Percentiles rank a stretch among this genome's conserved stretches.
Conservation (phyloP, 2,329 filamentous ascomycete species). For the Pseudocercospora eumusae region DNA sequence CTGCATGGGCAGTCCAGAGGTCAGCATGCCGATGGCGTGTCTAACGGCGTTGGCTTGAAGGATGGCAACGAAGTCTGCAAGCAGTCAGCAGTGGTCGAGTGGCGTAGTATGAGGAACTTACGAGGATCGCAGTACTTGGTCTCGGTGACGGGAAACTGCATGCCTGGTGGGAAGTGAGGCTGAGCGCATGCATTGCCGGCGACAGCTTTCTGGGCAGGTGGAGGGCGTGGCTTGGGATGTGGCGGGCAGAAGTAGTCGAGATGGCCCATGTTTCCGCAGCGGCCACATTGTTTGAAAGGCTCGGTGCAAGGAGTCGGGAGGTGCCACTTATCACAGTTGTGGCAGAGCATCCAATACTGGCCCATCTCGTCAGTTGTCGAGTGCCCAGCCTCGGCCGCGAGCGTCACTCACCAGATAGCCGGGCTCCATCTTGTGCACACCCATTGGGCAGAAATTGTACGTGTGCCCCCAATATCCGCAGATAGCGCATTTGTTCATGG, state of each 20-base stretch:
- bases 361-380: conserved; percentile 13
- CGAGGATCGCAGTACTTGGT: not conserved
- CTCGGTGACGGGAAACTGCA: not conserved
- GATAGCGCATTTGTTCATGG: conserved; percentile 24
- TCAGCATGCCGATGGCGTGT: not conserved
- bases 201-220: not conserved
- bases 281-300: conserved; percentile 20
- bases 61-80: not conserved
- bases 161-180: not conserved
- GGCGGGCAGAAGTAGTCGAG: conserved; percentile 30
- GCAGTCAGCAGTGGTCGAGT: not conserved
- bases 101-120: not conserved
- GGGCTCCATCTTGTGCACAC: conserved; percentile 18
- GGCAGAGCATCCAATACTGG: conserved; percentile 29
- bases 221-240: conserved; percentile 17
- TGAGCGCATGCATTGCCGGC: not conserved
- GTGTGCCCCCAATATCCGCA: conserved; percentile 26
- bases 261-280: conserved; percentile 29
- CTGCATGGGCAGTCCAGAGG: not conserved
- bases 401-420: conserved; percentile 21
- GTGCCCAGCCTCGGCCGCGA: not conserved
- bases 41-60: not conserved
- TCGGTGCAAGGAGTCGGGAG: conserved; percentile 28
- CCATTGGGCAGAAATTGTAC: conserved; percentile 30
- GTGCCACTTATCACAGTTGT: conserved; percentile 35